A percentile compares a stretch with the other conserved stretches of the same genome.
These are phyloP conservation scores for Petunia hybrid DNA, from an alignment of 305 asterid species.

Conservation along the genomic window DNA sequence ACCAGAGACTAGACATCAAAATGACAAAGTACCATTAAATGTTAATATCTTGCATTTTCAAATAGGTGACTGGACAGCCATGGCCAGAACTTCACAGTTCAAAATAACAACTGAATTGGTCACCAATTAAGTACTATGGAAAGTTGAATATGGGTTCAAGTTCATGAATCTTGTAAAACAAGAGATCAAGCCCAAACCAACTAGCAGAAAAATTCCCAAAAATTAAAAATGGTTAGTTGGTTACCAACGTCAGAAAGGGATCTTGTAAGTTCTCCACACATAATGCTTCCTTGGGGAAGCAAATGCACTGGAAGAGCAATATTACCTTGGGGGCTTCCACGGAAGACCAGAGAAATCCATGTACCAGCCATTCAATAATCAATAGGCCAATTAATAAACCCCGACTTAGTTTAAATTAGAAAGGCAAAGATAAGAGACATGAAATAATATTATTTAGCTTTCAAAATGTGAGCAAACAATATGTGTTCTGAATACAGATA, in stretches of 20 bases:
- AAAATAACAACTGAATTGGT: not conserved
- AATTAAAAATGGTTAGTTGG: not conserved
- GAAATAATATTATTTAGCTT: not conserved
- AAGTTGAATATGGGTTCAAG: not conserved
- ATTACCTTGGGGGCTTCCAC: not conserved
- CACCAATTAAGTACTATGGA: not conserved
- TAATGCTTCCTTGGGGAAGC: not conserved
- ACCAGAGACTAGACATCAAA: not conserved
- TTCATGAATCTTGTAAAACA: conserved; percentile 14
- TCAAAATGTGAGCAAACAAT: not conserved
- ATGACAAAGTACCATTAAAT: not conserved
- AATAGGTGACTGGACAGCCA: not conserved
- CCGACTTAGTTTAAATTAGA: not conserved
- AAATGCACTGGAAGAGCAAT: not conserved
- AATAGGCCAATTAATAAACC: not conserved
- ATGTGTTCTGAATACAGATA: not conserved
- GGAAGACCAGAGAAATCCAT: not conserved
- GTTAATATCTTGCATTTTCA: not conserved
- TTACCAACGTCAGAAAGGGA: conserved; percentile 4
- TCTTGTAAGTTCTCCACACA: not conserved
- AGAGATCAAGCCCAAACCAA: not conserved
- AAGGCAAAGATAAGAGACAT: not conserved
- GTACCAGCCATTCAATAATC: not conserved
- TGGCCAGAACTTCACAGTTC: not conserved
- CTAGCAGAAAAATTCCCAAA: not conserved